Evolutionary conservation across 2,329 filamentous ascomycete species (phyloP).

Genomic region (Beauveria medogensis): DNA sequence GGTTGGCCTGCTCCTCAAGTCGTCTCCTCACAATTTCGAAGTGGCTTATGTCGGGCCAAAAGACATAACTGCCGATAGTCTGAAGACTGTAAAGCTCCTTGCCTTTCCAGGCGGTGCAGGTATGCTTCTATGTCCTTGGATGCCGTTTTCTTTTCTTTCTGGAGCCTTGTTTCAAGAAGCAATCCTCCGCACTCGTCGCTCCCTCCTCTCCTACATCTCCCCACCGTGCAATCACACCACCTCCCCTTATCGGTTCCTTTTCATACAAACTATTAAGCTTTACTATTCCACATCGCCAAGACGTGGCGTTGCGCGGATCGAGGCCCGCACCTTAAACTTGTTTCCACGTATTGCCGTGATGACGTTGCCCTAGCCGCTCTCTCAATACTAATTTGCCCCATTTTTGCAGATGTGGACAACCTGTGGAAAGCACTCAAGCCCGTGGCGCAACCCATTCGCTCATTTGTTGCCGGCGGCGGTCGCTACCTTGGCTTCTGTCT

Average conservation of each 20-base stretch:
- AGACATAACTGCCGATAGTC: slow-evolving; percentile 12
- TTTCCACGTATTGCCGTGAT: not conserved
- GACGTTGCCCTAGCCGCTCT: not conserved
- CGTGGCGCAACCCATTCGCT: slow-evolving; percentile 10
- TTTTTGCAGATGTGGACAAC: slow-evolving; percentile 15
- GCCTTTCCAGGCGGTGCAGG: slow-evolving; percentile 17
- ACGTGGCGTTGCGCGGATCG: not conserved
- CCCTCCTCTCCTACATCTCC: not conserved
- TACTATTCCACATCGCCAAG: not conserved
- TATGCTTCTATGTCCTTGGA: not conserved
- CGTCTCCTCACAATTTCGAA: slow-evolving; percentile 15
- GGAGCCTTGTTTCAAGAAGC: not conserved
- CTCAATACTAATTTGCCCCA: not conserved
- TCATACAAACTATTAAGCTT: not conserved
- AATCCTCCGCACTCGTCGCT: not conserved
- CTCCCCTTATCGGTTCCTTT: not conserved
- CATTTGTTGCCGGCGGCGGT: slow-evolving; percentile 18
- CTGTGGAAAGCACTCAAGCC: slow-evolving; percentile 14
- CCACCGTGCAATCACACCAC: not conserved
- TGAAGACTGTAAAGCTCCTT: slow-evolving; percentile 14
- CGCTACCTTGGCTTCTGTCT: slow-evolving; percentile 21
- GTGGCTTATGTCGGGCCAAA: slow-evolving; percentile 16
- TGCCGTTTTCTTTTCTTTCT: not conserved
- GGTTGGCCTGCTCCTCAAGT: slow-evolving; percentile 15
- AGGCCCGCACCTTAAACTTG: not conserved